Base-by-base conservation (phyloP, 345 rosid genomes). In the Physaria fendleri region DNA sequence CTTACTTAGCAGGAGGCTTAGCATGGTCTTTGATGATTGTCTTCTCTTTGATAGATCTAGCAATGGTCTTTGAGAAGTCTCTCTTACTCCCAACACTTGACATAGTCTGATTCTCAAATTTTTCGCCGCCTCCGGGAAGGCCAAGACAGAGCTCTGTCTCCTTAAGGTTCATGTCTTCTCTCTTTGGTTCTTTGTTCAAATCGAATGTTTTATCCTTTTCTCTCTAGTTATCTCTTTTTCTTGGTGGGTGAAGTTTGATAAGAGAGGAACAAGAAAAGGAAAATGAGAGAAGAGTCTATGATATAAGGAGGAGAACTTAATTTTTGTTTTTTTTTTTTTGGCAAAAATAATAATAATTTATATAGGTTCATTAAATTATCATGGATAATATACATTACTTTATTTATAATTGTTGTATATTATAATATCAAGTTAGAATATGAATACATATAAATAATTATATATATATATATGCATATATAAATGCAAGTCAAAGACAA, bases 101-200 rank as follows among this genome's bases (percentile, higher is more conserved):
- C 32, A 43, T 68, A 25, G 55, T 37, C 11, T 60, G 54, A 35
- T 56, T 64, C 13, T 59, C 62, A 44, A 68, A 55, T 63, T 55
- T 28, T 37, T 6, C 62, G 4, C 20, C 58, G 15, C 60, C 66
- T 5, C 85, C 84, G 0, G 93, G 93, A 51, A 88, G 64, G 47
- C 90, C 93, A 29, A 88, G 83, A 63, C 83, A 78, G 52, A 88
- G 90, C 71, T 88, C 93, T 1, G 88, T 85, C 63, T 79, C 90
- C 58, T 77, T 83, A 34, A 68, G 76, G 16, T 72, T 72, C 76
- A 85, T 87, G 61, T 58, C 16, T 48, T 50, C 52, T 29, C 15
- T 22, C 22, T 56, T 56, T 56, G n/a, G 16, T 39, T 23, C 5
- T 15, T 18, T 24, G 18, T 45, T 15, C 9, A 17, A 8, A 33